These are phyloP conservation scores for Geoglossum cookeanum DNA, from an alignment of 2,329 filamentous ascomycete species.

Conservation along the genomic window DNA sequence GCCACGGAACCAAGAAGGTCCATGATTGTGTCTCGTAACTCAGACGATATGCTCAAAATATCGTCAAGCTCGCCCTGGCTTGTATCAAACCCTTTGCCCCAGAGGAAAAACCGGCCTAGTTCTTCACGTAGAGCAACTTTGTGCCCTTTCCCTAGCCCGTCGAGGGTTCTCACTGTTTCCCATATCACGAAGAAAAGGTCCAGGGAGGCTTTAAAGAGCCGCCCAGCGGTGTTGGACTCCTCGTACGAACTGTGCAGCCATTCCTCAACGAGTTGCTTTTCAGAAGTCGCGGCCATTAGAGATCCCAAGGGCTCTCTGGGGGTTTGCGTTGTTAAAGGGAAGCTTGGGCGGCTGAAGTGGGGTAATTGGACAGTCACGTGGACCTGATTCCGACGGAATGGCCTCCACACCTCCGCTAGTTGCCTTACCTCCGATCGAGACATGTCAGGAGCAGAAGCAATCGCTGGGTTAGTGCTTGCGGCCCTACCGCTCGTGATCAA, in stretches of 20 bases:
- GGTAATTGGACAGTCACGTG: no score
- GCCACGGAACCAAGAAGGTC: conserved; percentile 6
- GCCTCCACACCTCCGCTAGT: no score
- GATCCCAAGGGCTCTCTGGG: not conserved
- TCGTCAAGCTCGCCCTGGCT: conserved; percentile 4
- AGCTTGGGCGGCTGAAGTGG: no score
- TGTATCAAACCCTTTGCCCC: conserved; percentile 5
- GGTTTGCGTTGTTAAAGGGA: no score
- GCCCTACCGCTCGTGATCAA: not conserved
- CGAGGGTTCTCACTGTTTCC: not conserved
- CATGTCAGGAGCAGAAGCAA: not conserved
- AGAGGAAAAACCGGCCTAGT: conserved; percentile 7
- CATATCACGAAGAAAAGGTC: not conserved
- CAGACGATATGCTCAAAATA: conserved; percentile 4
- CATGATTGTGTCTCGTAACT: conserved; percentile 3
- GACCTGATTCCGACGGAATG: no score
- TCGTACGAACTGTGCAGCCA: no score
- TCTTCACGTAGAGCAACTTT: not conserved
- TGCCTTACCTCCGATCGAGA: not conserved
- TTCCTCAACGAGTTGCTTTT: not conserved
- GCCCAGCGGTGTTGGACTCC: not conserved
- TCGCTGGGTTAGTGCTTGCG: not conserved
- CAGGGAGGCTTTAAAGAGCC: not conserved
- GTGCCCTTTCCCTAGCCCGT: not conserved
- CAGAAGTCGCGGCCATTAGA: not conserved